Conservation (phyloP, 2,329 filamentous ascomycete species). For the Fusarium luffae region DNA sequence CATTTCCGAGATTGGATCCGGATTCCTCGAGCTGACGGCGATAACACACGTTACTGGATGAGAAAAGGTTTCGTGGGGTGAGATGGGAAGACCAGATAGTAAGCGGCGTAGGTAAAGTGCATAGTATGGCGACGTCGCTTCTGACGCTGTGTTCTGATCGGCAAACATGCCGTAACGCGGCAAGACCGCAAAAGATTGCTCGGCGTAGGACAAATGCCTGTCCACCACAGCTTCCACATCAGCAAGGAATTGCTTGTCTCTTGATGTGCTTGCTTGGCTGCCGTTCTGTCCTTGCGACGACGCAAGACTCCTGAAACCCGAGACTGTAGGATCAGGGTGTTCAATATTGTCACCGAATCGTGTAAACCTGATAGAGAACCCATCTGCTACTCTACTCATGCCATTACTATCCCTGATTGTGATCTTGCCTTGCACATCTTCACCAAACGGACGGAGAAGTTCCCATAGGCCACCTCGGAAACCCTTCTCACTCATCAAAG, state of each 20-base stretch:
- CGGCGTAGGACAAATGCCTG: slow-evolving; percentile 80
- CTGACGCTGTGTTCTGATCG: slow-evolving; percentile 57
- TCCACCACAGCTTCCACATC: slow-evolving; percentile 86
- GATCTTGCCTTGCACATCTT: slow-evolving; percentile 86
- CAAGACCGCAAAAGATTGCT: slow-evolving; percentile 63
- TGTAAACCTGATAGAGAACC: slow-evolving; percentile 89
- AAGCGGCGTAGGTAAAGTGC: slow-evolving; percentile 85
- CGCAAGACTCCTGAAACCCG: slow-evolving; percentile 43
- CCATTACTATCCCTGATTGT: slow-evolving; percentile 91
- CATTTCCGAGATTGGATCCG: slow-evolving; percentile 86
- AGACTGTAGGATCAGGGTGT: slow-evolving; percentile 56
- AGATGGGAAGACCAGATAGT: slow-evolving; percentile 80
- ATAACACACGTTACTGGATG: slow-evolving; percentile 96
- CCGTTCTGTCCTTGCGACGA: slow-evolving; percentile 54
- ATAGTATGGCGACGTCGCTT: slow-evolving; percentile 80
- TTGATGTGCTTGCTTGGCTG: slow-evolving; percentile 44
- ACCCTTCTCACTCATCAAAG: slow-evolving; percentile 83
- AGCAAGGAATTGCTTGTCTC: slow-evolving; percentile 56
- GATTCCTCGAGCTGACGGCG: slow-evolving; percentile 90
- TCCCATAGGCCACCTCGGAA: slow-evolving; percentile 85
- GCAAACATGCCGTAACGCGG: slow-evolving; percentile 53
- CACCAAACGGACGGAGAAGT: slow-evolving; percentile 89
- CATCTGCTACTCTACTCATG: slow-evolving; percentile 83
- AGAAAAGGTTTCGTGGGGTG: slow-evolving; percentile 90
- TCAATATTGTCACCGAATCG: slow-evolving; percentile 71